Evolutionary conservation across 192 early-diverging fungal genomes (phyloP), one percentile per base, ranked within the genome.

Genomic region (Linnemannia hyalina): DNA sequence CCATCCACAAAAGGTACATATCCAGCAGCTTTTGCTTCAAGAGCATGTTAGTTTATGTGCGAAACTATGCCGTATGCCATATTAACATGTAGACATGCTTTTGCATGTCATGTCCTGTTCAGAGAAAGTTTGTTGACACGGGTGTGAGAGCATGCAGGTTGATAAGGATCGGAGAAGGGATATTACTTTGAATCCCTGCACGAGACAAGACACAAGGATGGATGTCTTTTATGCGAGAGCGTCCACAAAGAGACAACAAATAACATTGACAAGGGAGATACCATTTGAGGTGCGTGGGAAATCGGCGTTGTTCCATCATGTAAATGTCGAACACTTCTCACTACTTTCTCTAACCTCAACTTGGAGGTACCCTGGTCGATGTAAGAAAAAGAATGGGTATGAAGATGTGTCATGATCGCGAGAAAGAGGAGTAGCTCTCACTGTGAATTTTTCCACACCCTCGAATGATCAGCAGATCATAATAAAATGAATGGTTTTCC

Each of bases 211-310:
- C 11, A 46, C 44, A 46, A 46, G 44, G 44, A 52, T 20, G 44
- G 44, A 52, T 20, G 5, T 52, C 20, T 4, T 52, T 52, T 22
- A 52, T 52, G 16, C 16, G 49, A 20, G 49, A 52, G 49, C 49
- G 49, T 52, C 18, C 44, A 46, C 52, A 55, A 55, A 55, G 23
- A 23, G 6, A 26, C 57, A 60, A 60, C 22, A 15, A 32, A 60
- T 0, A 65, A 32, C 29, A 32, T 29, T 65, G 49, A 52, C 49
- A 52, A 11, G 26, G 4, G 60, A 32, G 26, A 32, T 32, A 65
- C 60, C 60, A 32, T 65, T 65, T 65, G 60, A 29, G 60, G 60
- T 65, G 60, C 60, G 60, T 65, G 60, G 60, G 60, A 65, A 65
- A 65, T 65, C 29, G 18, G 18, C 60, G 29, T 26, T n/a, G 55